Evolutionary conservation across 2,329 filamentous ascomycete genomes (phyloP), one percentile per base, ranked within the genome.

Genomic region (Xylaria polymorpha): DNA sequence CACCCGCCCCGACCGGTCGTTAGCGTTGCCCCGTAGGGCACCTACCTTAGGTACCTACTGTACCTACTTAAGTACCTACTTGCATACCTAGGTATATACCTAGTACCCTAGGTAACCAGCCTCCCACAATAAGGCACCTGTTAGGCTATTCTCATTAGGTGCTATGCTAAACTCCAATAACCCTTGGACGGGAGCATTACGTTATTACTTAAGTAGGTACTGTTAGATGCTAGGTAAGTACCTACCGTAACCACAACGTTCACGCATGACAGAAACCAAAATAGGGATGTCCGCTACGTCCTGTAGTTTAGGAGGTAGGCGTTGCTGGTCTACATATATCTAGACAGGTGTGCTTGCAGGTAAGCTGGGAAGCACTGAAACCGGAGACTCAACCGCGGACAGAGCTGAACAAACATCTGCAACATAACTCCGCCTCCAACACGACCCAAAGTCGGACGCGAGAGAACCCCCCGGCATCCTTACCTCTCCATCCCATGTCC

Each of bases 401-500:
- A 50, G 43, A 55, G 29, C 48, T 60, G 22, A 32, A 32, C 29
- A 46, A 44, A 18, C 46, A 12, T 46, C 39, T 48, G 50, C 32
- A 39, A 35, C 22, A 48, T 32, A 56, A 22, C 50, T 61, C 51
- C 58, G 58, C 51, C 20, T 50, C 29, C n/a, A 58, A 53, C 51
- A 51, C 58, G 14, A 61, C 18, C 37, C 58, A 25, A 44, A 35
- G 25, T n/a, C 9, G 50, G 50, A 29, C 25, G 25, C 25, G 25
- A 35, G 50, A 35, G n/a, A 53, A 32, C 8, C 25, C 50, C n/a
- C 50, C 25, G 50, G 50, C 25, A 14, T 32, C 25, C 50, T 53
- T n/a, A 32, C 46, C 48, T 51, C 48, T 32, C 12, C n/a, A 51
- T 51, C 6, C 15, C 48, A 10, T 51, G 25, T 4, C n/a, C 25